phyloP scores from a whole-genome alignment of 2,329 filamentous ascomycete genomes.

The Uncinocarpus reesii region DNA sequence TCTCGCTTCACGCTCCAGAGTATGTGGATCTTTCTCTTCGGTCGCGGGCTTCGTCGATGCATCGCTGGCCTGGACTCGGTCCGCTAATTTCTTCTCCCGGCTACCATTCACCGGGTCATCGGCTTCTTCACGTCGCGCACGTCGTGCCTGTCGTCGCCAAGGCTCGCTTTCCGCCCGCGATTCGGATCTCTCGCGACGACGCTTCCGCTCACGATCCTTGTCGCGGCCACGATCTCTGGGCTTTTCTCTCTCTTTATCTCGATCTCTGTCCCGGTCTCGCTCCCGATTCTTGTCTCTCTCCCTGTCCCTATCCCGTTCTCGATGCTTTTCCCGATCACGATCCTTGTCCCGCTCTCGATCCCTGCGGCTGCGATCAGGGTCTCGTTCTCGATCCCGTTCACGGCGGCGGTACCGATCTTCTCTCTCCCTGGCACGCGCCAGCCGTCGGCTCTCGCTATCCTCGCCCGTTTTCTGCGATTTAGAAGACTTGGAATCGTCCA shows the following conservation, averaged over 20 bases:
- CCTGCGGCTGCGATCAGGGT: conserved; percentile 18
- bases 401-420: conserved; percentile 27
- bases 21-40: conserved; percentile 55
- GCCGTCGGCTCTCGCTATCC: conserved; percentile 3
- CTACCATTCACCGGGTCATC: conserved; percentile 9
- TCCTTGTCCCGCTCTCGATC: conserved; percentile 21
- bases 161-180: conserved; percentile 27
- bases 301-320: conserved; percentile 18
- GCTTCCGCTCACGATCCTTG: conserved; percentile 27
- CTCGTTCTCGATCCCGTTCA: conserved; percentile 27
- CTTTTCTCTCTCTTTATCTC: conserved; percentile 40
- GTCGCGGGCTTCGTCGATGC: conserved; percentile 15
- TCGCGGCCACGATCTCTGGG: conserved; percentile 40
- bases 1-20: conserved; percentile 62
- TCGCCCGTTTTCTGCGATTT: conserved; percentile 4
- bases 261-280: conserved; percentile 23
- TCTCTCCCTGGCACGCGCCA: conserved; percentile 20
- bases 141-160: conserved; percentile 31
- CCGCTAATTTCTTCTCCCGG: conserved; percentile 4
- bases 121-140: conserved; percentile 24
- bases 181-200: conserved; percentile 33
- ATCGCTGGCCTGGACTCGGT: conserved; percentile 1
- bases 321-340: conserved; percentile 18
- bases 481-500: conserved; percentile 21
- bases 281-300: conserved; percentile 23